These are phyloP conservation scores for Thozetella sp. DNA, from an alignment of 495 filamentous ascomycete genomes.

Conservation along the genomic window DNA sequence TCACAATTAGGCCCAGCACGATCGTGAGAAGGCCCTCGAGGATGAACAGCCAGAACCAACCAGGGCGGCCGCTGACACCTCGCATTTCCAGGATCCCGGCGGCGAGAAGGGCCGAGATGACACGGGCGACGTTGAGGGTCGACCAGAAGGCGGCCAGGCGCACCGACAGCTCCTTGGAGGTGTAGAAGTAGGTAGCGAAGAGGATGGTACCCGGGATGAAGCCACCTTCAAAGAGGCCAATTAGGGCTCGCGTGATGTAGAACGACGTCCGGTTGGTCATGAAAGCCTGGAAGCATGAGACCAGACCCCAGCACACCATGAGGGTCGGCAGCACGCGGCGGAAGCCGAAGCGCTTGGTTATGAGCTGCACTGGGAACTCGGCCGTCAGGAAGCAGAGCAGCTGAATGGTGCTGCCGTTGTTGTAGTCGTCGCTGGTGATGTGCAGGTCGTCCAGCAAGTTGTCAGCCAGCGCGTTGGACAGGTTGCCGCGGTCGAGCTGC, in stretches of 20 bases:
- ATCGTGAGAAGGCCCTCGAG: slow-evolving; percentile 56
- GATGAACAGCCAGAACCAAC: slow-evolving; percentile 55
- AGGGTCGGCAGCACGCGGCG: slow-evolving; percentile 43
- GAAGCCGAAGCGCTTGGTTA: slow-evolving; percentile 47
- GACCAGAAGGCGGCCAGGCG: slow-evolving; percentile 53
- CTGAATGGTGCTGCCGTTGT: slow-evolving; percentile 41
- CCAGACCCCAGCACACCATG: slow-evolving; percentile 44
- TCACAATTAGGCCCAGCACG: slow-evolving; percentile 42
- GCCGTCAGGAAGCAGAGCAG: slow-evolving; percentile 41
- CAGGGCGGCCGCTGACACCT: slow-evolving; percentile 41
- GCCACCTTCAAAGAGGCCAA: slow-evolving; percentile 46
- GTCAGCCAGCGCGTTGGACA: slow-evolving; percentile 39
- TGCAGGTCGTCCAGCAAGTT: slow-evolving; percentile 34
- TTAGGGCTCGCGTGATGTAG: slow-evolving; percentile 36
- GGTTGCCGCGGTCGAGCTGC: slow-evolving; percentile 41
- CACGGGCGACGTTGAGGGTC: slow-evolving; percentile 35
- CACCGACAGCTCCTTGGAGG: slow-evolving; percentile 46
- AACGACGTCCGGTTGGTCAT: slow-evolving; percentile 32
- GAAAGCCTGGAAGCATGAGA: slow-evolving; percentile 38
- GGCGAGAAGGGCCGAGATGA: slow-evolving; percentile 49
- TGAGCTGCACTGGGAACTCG: slow-evolving; percentile 44
- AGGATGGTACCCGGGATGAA: slow-evolving; percentile 52
- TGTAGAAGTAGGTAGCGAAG: slow-evolving; percentile 55
- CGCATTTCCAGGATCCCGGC: slow-evolving; percentile 51
- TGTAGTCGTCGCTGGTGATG: slow-evolving; percentile 45